Percentiles rank a stretch among this genome's conserved stretches.
Evolutionary conservation across 352 stramenopile genomes (phyloP).

Genomic region (Phytopythium kandeliae): DNA sequence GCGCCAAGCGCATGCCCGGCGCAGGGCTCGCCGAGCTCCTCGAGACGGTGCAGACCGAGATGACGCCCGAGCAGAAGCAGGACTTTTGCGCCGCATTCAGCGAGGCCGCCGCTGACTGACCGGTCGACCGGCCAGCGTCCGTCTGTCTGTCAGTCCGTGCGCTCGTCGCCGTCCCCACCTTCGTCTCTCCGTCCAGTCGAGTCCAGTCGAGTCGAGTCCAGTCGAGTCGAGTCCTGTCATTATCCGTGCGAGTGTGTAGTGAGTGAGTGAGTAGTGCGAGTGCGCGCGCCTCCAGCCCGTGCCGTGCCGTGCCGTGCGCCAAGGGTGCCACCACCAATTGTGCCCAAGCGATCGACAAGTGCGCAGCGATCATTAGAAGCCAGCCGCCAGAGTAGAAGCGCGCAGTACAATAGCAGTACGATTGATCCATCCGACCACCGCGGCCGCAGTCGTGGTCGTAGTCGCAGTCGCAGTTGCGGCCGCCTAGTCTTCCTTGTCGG

Average conservation of each 20-base stretch:
- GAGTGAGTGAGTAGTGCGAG: no score
- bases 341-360: no score
- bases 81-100: slow-evolving; percentile 45
- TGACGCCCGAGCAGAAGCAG: slow-evolving; percentile 44
- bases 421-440: not conserved
- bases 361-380: slow-evolving; percentile 1
- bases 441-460: not conserved
- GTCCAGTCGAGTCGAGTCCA: not conserved
- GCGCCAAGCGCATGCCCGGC: slow-evolving; percentile 44
- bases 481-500: slow-evolving; percentile 75
- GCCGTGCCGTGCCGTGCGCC: no score
- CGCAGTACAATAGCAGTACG: not conserved
- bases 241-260: not conserved
- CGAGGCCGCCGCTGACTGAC: slow-evolving; percentile 13
- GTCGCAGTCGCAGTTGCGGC: no score
- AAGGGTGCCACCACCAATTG: no score
- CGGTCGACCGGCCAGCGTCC: not conserved
- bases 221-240: not conserved
- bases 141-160: no score
- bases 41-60: slow-evolving; percentile 56
- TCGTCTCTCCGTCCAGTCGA: not conserved
- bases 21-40: slow-evolving; percentile 44
- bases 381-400: not conserved
- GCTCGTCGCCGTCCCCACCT: not conserved
- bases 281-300: no score